Evolutionary conservation across 169 alveolate genomes (phyloP).

Genomic region (Plasmodium fragile): DNA sequence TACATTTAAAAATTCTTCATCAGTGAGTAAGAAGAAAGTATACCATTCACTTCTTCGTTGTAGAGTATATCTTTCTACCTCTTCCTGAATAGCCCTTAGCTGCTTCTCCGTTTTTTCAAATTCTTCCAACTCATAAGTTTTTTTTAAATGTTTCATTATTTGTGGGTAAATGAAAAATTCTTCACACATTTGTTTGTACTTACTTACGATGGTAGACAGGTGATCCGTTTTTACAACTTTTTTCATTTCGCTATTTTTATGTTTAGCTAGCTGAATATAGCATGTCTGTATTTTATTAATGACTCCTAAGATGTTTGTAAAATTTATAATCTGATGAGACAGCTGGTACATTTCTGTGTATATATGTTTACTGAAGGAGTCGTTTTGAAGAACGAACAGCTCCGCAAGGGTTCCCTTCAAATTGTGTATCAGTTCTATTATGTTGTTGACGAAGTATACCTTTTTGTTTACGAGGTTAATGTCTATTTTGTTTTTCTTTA

Average conservation of each 20-base stretch:
- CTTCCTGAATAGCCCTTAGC: neutral
- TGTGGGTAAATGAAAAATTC: constrained; percentile 61
- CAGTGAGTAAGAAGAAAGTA: constrained; percentile 16
- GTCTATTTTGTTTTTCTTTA: constrained; percentile 41
- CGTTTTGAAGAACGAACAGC: neutral
- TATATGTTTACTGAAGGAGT: constrained; percentile 26
- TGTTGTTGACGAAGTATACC: constrained; percentile 26
- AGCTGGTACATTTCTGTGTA: constrained; percentile 11
- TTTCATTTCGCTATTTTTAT: constrained; percentile 41
- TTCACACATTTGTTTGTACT: constrained; percentile 43
- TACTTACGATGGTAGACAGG: neutral
- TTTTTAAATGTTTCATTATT: constrained; percentile 37
- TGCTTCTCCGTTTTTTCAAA: neutral
- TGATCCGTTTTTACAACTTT: constrained; percentile 17
- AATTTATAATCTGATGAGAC: neutral
- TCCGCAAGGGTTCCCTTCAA: constrained; percentile 4
- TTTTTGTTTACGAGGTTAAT: constrained; percentile 35
- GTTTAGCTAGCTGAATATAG: constrained; percentile 8
- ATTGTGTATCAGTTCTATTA: neutral
- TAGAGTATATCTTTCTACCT: constrained; percentile 8
- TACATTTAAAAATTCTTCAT: constrained; percentile 24
- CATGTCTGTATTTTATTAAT: constrained; percentile 22
- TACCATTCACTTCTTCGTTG: constrained; percentile 18
- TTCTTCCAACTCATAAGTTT: neutral
- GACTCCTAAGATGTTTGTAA: neutral